Base-by-base conservation (phyloP, 164 flowering plant genomes). In the Tinospora cordifolia region DNA sequence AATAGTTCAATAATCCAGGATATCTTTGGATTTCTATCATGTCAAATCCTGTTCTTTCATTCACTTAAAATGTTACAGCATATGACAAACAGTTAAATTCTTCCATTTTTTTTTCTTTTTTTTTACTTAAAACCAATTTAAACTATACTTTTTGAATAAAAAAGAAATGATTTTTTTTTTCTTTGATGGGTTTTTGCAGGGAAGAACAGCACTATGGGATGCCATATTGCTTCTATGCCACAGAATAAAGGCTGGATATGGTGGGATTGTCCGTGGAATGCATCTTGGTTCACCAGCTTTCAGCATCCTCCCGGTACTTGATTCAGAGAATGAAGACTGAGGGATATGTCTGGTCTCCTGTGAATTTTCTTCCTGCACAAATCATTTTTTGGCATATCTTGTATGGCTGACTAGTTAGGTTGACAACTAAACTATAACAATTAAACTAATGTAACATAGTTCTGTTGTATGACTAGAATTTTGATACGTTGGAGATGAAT, bases 181-280 rank as follows among this genome's bases (percentile, higher is more conserved):
- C 59, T 47, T 41, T 69, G 34, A 62, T 66, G n/a, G 12, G 54
- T 0, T 65, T 74, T 79, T 75, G 27, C 95, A 94, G 98, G 97
- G 97, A 69, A 86, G 97, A 77, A 88, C 90, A 12, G 95, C 98
- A 15, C 75, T 94, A 8, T 94, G 98, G 98, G 98, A 94, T 84
- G 85, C 97, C 59, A 79, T 94, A 71, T 81, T 92, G 85, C 87
- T 92, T 36, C 69, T 94, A 65, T 90, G 95, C 78, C 83, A 92
- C 70, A 82, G 82, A 78, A 84, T 92, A 57, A 89, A 84, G 78
- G 65, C 74, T 7, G 87, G 79, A 41, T 90, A 89, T 79, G 97
- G 91, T 75, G 95, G 92, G 30, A 66, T 92, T n/a, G 82, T 94
- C 49, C 82, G 93, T 25, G 98, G 98, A 47, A 80, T 94, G 87